Percentiles rank a stretch among this genome's conserved stretches.
Conservation (phyloP, 1,284 basidiomycete species). For the Entoloma clypeatum region DNA sequence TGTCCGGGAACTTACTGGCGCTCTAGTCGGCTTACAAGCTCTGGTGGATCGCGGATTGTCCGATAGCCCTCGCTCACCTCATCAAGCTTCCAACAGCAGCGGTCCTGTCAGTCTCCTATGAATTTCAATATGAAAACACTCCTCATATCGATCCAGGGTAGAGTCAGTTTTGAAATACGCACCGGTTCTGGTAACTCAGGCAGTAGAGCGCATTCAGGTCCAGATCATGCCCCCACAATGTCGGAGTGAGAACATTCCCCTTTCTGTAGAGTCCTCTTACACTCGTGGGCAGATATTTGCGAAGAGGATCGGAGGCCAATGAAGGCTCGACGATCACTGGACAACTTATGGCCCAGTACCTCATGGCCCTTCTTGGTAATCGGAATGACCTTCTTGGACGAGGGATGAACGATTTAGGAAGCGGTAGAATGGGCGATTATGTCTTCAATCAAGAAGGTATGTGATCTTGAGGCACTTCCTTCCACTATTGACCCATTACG, state of each 20-base stretch:
- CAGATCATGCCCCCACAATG: conserved; percentile 38
- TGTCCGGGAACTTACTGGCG: conserved; percentile 5
- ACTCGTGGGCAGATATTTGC: conserved; percentile 33
- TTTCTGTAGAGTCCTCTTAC: conserved; percentile 13
- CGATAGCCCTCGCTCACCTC: conserved; percentile 13
- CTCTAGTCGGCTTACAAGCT: conserved; percentile 30
- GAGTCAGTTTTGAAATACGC: conserved; percentile 30
- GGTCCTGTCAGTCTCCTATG: conserved; percentile 22
- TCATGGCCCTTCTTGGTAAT: conserved; percentile 56
- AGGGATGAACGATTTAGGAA: conserved; percentile 35
- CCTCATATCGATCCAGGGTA: conserved; percentile 15
- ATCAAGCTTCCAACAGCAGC: conserved; percentile 16
- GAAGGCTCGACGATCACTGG: conserved; percentile 47
- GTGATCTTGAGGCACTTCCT: conserved; percentile 10
- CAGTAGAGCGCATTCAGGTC: conserved; percentile 13
- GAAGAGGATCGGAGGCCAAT: conserved; percentile 25
- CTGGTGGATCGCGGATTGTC: conserved; percentile 34
- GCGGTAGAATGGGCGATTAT: conserved; percentile 73
- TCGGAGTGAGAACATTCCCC: conserved; percentile 39
- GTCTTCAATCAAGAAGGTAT: conserved; percentile 78
- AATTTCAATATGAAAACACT: not conserved
- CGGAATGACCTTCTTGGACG: conserved; percentile 36
- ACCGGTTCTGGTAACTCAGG: conserved; percentile 20
- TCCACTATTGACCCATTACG: conserved; percentile 4
- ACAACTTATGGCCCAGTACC: conserved; percentile 65